Conservation (phyloP, 1,284 basidiomycete genomes). For the Ustilago sp. region DNA sequence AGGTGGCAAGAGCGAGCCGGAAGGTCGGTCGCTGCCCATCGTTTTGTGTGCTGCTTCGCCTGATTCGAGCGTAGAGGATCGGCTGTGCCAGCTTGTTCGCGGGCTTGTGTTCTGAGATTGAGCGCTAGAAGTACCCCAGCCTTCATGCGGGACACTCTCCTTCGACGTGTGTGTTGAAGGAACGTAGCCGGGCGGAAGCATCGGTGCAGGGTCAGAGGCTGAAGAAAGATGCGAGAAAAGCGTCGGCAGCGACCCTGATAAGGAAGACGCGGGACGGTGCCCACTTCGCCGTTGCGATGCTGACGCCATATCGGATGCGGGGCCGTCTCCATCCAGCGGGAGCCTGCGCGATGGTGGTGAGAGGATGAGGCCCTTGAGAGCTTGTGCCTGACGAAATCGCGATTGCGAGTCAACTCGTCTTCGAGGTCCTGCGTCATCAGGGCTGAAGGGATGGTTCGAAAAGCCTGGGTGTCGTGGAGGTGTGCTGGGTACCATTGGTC, state of each 20-base stretch:
- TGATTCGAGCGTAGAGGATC: constrained; percentile 56
- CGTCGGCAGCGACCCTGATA: constrained; percentile 45
- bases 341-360: constrained; percentile 45
- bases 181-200: constrained; percentile 38
- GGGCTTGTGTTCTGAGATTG: constrained; percentile 45
- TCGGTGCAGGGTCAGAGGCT: constrained; percentile 44
- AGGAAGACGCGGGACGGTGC: constrained; percentile 47
- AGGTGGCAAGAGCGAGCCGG: constrained; percentile 33
- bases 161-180: constrained; percentile 39
- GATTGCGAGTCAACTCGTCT: constrained; percentile 47
- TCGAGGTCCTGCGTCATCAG: constrained; percentile 32
- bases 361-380: constrained; percentile 46
- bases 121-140: constrained; percentile 42
- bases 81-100: constrained; percentile 57
- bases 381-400: constrained; percentile 49
- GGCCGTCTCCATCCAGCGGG: constrained; percentile 42
- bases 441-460: constrained; percentile 38
- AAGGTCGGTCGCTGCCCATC: constrained; percentile 26
- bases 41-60: constrained; percentile 51
- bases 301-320: constrained; percentile 26
- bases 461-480: constrained; percentile 37
- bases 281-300: constrained; percentile 30
- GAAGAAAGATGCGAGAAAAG: constrained; percentile 53
- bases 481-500: constrained; percentile 36
- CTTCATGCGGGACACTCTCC: constrained; percentile 36